Conservation (phyloP, 192 early-diverging fungal species). For the Lobosporangium transversale region DNA sequence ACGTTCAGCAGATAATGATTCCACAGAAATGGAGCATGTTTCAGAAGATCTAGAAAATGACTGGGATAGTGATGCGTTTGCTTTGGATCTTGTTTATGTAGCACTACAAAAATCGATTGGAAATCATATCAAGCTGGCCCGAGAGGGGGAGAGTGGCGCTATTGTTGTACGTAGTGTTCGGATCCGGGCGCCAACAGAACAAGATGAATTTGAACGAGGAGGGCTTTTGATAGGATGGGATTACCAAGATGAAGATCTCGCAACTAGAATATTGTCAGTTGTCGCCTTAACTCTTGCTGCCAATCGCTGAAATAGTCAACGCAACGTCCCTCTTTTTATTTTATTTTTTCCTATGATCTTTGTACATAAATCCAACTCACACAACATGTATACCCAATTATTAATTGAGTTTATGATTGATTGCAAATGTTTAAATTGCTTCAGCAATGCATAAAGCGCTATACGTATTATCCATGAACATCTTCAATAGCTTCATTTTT, state of each 20-base stretch:
- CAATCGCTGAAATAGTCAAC: constrained; percentile 12
- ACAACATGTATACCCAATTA: no score
- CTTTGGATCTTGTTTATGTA: constrained; percentile 50
- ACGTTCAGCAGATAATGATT: neutral
- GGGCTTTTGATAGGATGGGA: constrained; percentile 67
- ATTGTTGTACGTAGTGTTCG: constrained; percentile 37
- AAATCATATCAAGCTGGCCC: constrained; percentile 19
- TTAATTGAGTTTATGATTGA: no score
- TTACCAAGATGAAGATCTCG: constrained; percentile 74
- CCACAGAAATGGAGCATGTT: neutral
- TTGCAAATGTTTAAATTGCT: no score
- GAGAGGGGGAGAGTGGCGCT: constrained; percentile 13
- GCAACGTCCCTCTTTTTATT: no score
- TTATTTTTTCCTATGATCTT: neutral
- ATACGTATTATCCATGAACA: no score
- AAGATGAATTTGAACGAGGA: constrained; percentile 38
- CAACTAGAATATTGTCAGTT: constrained; percentile 64
- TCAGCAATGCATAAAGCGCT: no score
- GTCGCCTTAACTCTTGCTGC: constrained; percentile 46
- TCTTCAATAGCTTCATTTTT: no score
- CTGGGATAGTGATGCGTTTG: constrained; percentile 40
- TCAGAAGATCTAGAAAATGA: constrained; percentile 6
- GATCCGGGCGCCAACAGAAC: constrained; percentile 33
- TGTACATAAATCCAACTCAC: no score
- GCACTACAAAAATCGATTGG: constrained; percentile 42